phyloP scores from a whole-genome alignment of 352 stramenopile genomes.

The Globisporangium megalacanthum region DNA sequence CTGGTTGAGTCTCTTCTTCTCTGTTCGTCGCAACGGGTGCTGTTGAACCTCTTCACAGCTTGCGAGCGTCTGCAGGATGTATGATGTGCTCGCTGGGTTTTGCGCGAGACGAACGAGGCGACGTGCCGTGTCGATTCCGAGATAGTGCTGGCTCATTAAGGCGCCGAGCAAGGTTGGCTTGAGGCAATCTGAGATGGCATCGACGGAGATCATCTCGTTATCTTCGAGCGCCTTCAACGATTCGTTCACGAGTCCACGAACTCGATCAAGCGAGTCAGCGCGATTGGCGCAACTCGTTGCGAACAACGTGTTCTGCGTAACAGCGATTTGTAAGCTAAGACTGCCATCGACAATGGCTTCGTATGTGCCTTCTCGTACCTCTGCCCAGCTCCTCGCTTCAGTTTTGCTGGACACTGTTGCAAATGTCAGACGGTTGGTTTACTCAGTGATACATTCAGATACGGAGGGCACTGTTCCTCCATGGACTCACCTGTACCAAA shows the following conservation, averaged over 20 bases:
- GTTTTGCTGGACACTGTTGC: conserved; percentile 23
- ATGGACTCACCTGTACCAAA: conserved; percentile 11
- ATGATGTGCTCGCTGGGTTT: conserved; percentile 4
- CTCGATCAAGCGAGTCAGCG: background rate
- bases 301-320: conserved; percentile 11
- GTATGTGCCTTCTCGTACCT: conserved; percentile 1
- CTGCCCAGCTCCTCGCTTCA: conserved; percentile 12
- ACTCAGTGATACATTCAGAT: too few relatives aligned
- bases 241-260: conserved; percentile 14
- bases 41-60: conserved; percentile 21
- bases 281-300: background rate
- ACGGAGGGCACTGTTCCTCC: too few relatives aligned
- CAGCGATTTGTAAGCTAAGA: background rate
- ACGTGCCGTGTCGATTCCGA: conserved; percentile 61
- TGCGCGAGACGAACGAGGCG: conserved; percentile 24
- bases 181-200: conserved; percentile 21
- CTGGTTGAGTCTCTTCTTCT: conserved; percentile 23
- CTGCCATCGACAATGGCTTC: background rate
- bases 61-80: conserved; percentile 21
- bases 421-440: background rate
- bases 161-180: conserved; percentile 24
- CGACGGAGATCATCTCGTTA: conserved; percentile 19
- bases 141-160: conserved; percentile 68
- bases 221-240: conserved; percentile 30
- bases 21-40: conserved; percentile 20